Evolutionary conservation across 2,329 filamentous ascomycete genomes (phyloP).

Genomic region (Laburnicola sp.): DNA sequence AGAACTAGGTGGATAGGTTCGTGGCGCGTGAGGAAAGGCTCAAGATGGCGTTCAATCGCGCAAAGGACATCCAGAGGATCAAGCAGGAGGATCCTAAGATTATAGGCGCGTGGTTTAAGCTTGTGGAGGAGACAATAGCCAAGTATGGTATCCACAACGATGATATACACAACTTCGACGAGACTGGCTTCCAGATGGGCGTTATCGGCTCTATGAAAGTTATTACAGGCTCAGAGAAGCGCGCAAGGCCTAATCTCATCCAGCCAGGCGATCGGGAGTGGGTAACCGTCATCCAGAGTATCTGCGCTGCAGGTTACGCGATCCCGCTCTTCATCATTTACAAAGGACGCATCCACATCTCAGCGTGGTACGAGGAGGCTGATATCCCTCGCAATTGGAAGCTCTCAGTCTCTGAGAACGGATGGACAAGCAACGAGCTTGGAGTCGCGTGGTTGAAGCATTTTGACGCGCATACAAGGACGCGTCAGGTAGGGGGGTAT

Average conservation of each 20-base stretch:
- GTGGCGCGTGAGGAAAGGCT: slow-evolving; percentile 17
- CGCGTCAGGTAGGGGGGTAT: slow-evolving; percentile 28
- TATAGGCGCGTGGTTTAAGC: slow-evolving; percentile 12
- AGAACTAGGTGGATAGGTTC: slow-evolving; percentile 17
- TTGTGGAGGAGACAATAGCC: slow-evolving; percentile 13
- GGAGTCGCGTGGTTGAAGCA: slow-evolving; percentile 40
- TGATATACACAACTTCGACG: slow-evolving; percentile 26
- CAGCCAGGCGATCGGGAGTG: slow-evolving; percentile 38
- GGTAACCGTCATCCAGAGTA: slow-evolving; percentile 19
- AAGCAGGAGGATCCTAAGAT: slow-evolving; percentile 9
- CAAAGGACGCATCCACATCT: slow-evolving; percentile 10
- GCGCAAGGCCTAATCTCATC: slow-evolving; percentile 15
- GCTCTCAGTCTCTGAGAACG: slow-evolving; percentile 22
- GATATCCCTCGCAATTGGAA: not conserved
- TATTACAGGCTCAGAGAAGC: slow-evolving; percentile 17
- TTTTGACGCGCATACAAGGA: slow-evolving; percentile 38
- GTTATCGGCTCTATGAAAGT: slow-evolving; percentile 12
- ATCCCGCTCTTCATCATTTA: slow-evolving; percentile 18
- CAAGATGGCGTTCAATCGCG: slow-evolving; percentile 19
- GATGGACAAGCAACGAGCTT: slow-evolving; percentile 41
- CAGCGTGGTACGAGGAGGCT: slow-evolving; percentile 20
- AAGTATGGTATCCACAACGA: slow-evolving; percentile 16
- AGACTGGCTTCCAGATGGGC: slow-evolving; percentile 3
- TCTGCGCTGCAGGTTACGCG: slow-evolving; percentile 13
- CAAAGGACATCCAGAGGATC: slow-evolving; percentile 11